Base-by-base conservation (phyloP, 1,139 yeast species). In the Pneumocystis sp. region DNA sequence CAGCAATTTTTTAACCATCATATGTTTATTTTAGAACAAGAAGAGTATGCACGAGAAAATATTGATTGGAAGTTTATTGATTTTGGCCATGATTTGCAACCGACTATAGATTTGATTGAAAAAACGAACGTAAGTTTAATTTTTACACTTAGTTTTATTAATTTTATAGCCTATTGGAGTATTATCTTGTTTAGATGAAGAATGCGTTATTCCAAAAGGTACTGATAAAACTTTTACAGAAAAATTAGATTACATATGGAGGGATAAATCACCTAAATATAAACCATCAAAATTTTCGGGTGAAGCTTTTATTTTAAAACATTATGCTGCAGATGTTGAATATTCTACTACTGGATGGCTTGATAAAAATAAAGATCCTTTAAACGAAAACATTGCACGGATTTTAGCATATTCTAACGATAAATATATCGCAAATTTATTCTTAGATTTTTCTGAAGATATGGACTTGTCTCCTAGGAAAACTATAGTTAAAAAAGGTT, bases 1-100 rank as follows among this genome's bases (percentile, higher is more conserved):
- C 98, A 95, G 75, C 98, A 95, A 74, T 93, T 90, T 73, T 95
- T 95, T 81, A 95, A 95, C 73, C 98, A 95, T 74, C 97, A 93
- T 75, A 91, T 95, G 83, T 95, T 95, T 77, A 95, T 91, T 17
- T 80, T 95, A 60, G 99, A 95, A 75, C 99, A 95, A 76, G 91
- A 91, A 73, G 98, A 95, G 76, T 95, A 95, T 72, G 78, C 91
- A 68, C 83, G 90, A 66, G 98, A 95, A 76, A 89, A 90, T 70
- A 93, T 95, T 66, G 91, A 89, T 70, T 95, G 99, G 99, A 87
- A 90, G 71, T 95, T 88, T 70, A 87, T 91, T 63, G 98, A 95
- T 74, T 95, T 90, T 76, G 98, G 98, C n/a, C 89, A 86, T 69
- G 97, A 95, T 74, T 79, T 93, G 65, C 96, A 93, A 74, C 96